These are phyloP conservation scores for Cyberlindnera mycetangii DNA, from an alignment of 805 yeast genomes.

Conservation along the genomic window DNA sequence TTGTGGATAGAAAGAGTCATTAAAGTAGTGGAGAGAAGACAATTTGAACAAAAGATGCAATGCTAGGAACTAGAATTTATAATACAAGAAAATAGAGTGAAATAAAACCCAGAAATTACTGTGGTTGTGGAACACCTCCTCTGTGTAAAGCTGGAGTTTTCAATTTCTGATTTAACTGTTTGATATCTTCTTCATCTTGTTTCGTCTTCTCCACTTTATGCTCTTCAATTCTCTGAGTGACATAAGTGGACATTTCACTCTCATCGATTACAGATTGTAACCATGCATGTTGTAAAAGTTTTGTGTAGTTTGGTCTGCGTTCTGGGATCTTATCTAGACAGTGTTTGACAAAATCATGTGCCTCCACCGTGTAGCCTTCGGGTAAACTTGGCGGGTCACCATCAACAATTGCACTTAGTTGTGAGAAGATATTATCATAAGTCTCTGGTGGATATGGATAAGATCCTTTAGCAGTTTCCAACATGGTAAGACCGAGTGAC, in stretches of 20 bases:
- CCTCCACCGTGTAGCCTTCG: slow-evolving; percentile 63
- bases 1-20: no score
- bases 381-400: slow-evolving; percentile 88
- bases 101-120: not conserved
- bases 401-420: slow-evolving; percentile 93
- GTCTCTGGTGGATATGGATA: slow-evolving; percentile 98
- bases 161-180: slow-evolving; percentile 26
- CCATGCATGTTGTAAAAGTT: slow-evolving; percentile 84
- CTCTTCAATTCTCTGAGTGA: slow-evolving; percentile 34
- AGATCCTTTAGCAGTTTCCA: slow-evolving; percentile 86
- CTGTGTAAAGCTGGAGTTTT: slow-evolving; percentile 32
- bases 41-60: no score
- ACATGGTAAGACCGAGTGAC: slow-evolving; percentile 84
- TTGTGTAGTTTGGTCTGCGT: slow-evolving; percentile 75
- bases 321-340: slow-evolving; percentile 81
- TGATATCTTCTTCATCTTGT: slow-evolving; percentile 21
- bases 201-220: slow-evolving; percentile 20
- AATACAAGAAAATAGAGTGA: not conserved
- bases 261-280: slow-evolving; percentile 48
- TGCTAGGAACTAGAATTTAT: not conserved
- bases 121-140: slow-evolving; percentile 26
- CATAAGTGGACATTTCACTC: slow-evolving; percentile 35
- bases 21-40: no score
- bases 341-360: slow-evolving; percentile 73
- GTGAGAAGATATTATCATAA: slow-evolving; percentile 84